Conservation (phyloP, 2,329 filamentous ascomycete species). For the Colletotrichum tropicale region DNA sequence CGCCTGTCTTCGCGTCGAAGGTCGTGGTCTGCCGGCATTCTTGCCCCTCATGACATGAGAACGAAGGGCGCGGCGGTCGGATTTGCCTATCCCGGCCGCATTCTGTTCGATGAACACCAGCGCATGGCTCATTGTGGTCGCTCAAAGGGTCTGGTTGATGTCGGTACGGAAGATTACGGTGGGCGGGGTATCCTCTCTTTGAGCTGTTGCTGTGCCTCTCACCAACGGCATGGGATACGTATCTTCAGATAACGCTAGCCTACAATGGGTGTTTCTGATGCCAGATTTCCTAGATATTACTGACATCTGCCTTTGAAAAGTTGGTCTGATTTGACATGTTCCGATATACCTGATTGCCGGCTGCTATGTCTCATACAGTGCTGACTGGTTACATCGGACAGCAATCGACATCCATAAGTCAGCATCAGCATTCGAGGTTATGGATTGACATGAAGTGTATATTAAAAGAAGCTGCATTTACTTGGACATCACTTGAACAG, state of each 20-base stretch:
- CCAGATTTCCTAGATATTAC: background rate
- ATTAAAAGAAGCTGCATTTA: background rate
- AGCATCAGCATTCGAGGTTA: background rate
- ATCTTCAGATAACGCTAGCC: background rate
- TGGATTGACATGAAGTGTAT: background rate
- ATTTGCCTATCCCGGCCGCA: background rate
- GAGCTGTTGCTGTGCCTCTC: background rate
- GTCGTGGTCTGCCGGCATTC: slow-evolving; percentile 2
- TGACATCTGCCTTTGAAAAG: background rate
- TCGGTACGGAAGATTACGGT: background rate
- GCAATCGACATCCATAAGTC: background rate
- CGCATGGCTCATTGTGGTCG: background rate
- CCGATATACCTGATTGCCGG: background rate
- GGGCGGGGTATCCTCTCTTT: background rate
- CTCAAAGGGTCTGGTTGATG: background rate
- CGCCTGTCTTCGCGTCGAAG: background rate
- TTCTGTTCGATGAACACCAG: background rate
- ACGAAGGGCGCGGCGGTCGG: background rate
- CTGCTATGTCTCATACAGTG: background rate
- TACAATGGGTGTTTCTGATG: background rate
- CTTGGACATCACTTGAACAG: background rate
- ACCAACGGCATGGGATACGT: background rate
- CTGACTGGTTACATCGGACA: background rate
- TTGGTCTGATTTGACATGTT: background rate
- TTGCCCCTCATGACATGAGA: slow-evolving; percentile 4